Evolutionary conservation across 2,329 filamentous ascomycete genomes (phyloP), one percentile per base, ranked within the genome.

Genomic region (Colletotrichum sublineola): DNA sequence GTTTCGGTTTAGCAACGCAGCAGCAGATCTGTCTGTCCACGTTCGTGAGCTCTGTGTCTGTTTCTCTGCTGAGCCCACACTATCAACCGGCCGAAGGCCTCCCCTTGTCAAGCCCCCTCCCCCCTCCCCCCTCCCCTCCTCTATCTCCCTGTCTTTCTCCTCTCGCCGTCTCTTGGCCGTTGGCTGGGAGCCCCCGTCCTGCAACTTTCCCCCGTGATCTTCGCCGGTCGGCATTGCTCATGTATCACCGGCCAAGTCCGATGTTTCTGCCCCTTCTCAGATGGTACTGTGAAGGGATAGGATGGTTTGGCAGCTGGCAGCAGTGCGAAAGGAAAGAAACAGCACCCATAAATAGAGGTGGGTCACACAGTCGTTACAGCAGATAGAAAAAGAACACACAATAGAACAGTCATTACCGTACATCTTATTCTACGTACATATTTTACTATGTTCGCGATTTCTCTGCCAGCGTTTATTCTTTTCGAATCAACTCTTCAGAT

Each of bases 1-100:
- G 66, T 73, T 73, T 64, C 70, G 60, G 24, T n/a, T 60, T 40
- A 55, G 31, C 53, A 58, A 42, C 46, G 31, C 12, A n/a, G n/a
- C 33, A 7, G 14, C 65, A 69, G 44, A 40, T 57, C 33, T 64
- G 57, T 56, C 18, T 52, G 24, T 24, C 29, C 8, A 29, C 48
- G 31, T 38, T 50, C 24, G 24, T 24, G n/a, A 44, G 42, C 3
- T 36, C 3, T 44, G 29, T 14, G 8, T 20, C n/a, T 20, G 14
- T 53, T 53, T 40, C n/a, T 38, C 42, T 48, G 56, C 63, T 44
- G 52, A 68, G 64, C 24, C 44, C 38, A 50, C 15, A 20, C 24
- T 6, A 9, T 3, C 3, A 57, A 52, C n/a, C 18, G 24, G 48
- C 42, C 64, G 33, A 57, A 46, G 33, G 40, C 40, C 31, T 7